A percentile compares a stretch with the other conserved stretches of the same genome.
These are phyloP conservation scores for Uronychia setigera DNA, from an alignment of 73 alveolate species.

Conservation along the genomic window DNA sequence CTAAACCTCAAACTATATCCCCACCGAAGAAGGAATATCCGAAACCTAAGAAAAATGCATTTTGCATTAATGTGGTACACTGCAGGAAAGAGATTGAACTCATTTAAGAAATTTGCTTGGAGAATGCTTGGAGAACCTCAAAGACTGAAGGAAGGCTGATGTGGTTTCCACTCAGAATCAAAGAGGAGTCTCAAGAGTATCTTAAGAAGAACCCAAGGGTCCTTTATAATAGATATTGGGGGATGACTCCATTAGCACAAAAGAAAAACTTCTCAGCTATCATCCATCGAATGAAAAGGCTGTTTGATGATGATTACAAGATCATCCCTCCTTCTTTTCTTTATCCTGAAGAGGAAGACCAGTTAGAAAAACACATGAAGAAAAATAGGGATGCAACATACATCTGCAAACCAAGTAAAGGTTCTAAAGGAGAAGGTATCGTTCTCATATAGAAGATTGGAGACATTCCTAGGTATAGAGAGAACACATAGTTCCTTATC, in stretches of 20 bases:
- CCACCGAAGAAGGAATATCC: background rate
- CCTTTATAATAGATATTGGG: conserved; percentile 16
- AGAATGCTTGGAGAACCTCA: background rate
- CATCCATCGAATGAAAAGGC: conserved; percentile 61
- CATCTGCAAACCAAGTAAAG: conserved; percentile 85
- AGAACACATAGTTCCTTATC: conserved; percentile 65
- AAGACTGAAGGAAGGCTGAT: conserved; percentile 20
- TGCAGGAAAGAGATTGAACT: conserved; percentile 33
- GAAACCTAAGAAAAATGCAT: background rate
- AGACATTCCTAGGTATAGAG: conserved; percentile 3
- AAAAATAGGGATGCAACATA: conserved; percentile 40
- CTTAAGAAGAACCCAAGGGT: conserved; percentile 12
- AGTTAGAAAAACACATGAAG: conserved; percentile 61
- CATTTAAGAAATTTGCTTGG: conserved; percentile 3
- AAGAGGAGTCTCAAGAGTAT: conserved; percentile 12
- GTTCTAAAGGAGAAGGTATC: conserved; percentile 89
- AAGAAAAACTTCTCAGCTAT: conserved; percentile 68
- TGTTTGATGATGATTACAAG: conserved; percentile 80
- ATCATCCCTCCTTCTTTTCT: conserved; percentile 74
- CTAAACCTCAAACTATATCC: no score
- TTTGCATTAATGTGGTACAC: conserved; percentile 9
- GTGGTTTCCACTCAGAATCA: conserved; percentile 27
- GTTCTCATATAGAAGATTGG: conserved; percentile 36
- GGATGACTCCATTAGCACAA: conserved; percentile 18
- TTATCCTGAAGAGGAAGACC: conserved; percentile 78